Percentiles rank a stretch among this genome's conserved stretches.
Conservation (phyloP, 495 filamentous ascomycete species). For the Staphylotrichum tortipilum region DNA sequence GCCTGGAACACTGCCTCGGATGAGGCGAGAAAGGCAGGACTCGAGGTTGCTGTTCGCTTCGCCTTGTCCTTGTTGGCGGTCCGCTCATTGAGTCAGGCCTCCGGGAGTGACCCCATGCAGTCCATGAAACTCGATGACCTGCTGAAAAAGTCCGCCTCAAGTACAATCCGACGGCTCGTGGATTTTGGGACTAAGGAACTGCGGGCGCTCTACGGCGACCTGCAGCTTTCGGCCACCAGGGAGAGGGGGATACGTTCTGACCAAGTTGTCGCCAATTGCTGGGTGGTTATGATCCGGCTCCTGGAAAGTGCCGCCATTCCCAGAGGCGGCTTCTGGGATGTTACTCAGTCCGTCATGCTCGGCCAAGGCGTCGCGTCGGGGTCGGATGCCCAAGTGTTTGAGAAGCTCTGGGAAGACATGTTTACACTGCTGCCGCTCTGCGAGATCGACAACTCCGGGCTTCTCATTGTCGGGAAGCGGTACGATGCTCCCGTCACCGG, state of each 20-base stretch:
- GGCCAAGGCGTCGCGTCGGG: conserved; percentile 20
- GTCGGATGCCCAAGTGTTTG: conserved; percentile 49
- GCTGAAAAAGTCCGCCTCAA: conserved; percentile 29
- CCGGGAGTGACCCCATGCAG: conserved; percentile 19
- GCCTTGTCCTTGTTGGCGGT: conserved; percentile 16
- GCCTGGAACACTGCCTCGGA: conserved; percentile 6
- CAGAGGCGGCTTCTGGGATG: conserved; percentile 48
- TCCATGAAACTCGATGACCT: conserved; percentile 35
- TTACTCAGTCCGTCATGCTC: conserved; percentile 42
- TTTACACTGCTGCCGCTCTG: conserved; percentile 67
- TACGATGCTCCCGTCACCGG: conserved; percentile 51
- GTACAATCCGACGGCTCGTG: conserved; percentile 35
- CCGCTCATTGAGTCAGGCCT: conserved; percentile 25
- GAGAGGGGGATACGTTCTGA: conserved; percentile 61
- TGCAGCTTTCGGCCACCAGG: conserved; percentile 42
- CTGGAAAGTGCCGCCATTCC: conserved; percentile 41
- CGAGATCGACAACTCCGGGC: conserved; percentile 64
- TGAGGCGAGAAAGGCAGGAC: conserved; percentile 2
- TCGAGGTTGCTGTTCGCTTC: conserved; percentile 14
- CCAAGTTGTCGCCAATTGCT: conserved; percentile 50
- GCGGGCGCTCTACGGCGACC: conserved; percentile 53
- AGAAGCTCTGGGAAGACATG: conserved; percentile 62
- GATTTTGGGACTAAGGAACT: conserved; percentile 44
- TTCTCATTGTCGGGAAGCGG: conserved; percentile 48
- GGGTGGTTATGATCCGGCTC: conserved; percentile 57